Evolutionary conservation across 352 stramenopile genomes (phyloP).

Genomic region (Blastocystis sp.): DNA sequence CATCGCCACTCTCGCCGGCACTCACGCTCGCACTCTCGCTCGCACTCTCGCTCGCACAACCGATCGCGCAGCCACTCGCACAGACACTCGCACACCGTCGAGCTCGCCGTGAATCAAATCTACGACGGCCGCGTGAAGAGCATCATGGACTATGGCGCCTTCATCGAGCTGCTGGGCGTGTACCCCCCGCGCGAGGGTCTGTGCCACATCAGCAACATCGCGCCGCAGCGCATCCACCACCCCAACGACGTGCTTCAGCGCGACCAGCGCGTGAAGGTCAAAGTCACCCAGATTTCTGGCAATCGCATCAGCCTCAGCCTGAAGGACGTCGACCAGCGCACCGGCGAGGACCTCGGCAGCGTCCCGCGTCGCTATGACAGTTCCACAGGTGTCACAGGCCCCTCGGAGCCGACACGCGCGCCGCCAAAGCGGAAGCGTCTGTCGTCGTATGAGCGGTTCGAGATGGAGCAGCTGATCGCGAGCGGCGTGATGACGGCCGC

Average conservation of each 20-base stretch:
- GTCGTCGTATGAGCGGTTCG: conserved; percentile 91
- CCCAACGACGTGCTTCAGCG: conserved; percentile 82
- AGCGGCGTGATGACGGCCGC: conserved; percentile 93
- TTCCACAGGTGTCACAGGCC: not conserved
- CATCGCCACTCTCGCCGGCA: not conserved
- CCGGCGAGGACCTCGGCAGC: conserved; percentile 85
- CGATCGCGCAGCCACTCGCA: not conserved
- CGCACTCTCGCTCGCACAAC: conserved; percentile 1
- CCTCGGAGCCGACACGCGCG: not conserved
- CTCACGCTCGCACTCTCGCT: conserved; percentile 9
- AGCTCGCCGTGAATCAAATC: conserved; percentile 83
- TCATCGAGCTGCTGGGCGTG: conserved; percentile 85
- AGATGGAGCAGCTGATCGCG: conserved; percentile 93
- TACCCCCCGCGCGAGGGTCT: conserved; percentile 81
- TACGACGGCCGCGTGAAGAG: conserved; percentile 88
- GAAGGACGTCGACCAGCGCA: conserved; percentile 92
- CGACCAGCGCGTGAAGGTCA: conserved; percentile 89
- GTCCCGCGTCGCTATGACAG: not conserved
- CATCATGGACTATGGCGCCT: conserved; percentile 92
- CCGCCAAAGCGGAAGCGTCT: conserved; percentile 82
- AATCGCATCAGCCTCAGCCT: conserved; percentile 89
- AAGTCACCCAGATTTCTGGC: conserved; percentile 75
- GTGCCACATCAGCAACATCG: conserved; percentile 89
- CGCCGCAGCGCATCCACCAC: conserved; percentile 80
- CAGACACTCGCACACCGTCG: not conserved